Evolutionary conservation across 2,329 filamentous ascomycete genomes (phyloP).

Genomic region (Meredithiella fracta): DNA sequence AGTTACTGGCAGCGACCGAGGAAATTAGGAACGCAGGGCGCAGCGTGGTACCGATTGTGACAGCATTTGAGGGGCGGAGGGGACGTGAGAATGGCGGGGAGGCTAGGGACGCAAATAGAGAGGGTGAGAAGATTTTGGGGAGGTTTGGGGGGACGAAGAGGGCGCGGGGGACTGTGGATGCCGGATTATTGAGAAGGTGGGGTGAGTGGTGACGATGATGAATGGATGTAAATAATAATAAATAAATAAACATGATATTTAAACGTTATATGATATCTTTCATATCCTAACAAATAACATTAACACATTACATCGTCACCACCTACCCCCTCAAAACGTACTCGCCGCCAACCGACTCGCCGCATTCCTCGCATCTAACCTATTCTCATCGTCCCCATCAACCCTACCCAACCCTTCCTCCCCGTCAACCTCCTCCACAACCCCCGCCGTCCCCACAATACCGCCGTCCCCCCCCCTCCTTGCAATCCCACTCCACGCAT

Average conservation of each 20-base stretch:
- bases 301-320: neutral
- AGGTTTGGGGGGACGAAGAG: neutral
- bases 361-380: conserved; percentile 88
- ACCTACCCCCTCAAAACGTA: conserved; percentile 49
- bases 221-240: neutral
- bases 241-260: neutral
- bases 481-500: conserved; percentile 91
- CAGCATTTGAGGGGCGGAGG: neutral
- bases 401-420: conserved; percentile 49
- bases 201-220: neutral
- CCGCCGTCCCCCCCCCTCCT: conserved; percentile 29
- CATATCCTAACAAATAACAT: neutral
- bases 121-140: neutral
- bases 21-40: neutral
- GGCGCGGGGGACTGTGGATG: neutral
- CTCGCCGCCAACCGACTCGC: conserved; percentile 85
- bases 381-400: conserved; percentile 60
- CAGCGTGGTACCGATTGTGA: neutral
- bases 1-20: neutral
- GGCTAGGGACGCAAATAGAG: neutral
- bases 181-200: neutral
- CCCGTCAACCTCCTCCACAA: conserved; percentile 17
- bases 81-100: neutral
- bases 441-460: conserved; percentile 27
- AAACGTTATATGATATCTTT: neutral